Evolutionary conservation across 2,329 filamentous ascomycete species (phyloP).

Genomic region (Cryphonectria radicalis): DNA sequence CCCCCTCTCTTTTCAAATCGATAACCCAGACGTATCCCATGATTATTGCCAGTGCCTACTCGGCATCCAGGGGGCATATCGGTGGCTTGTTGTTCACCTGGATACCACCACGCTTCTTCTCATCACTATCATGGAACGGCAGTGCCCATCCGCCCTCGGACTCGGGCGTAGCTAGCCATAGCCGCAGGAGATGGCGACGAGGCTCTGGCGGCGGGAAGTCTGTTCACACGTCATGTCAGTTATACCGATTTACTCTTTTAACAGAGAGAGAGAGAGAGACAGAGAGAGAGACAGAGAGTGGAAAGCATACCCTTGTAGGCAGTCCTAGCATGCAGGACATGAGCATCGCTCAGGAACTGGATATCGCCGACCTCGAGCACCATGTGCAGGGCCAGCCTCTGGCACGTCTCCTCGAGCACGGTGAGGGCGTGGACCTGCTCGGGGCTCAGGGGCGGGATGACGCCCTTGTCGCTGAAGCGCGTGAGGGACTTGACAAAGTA

Average conservation of each 20-base stretch:
- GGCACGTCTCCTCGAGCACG: constrained; percentile 77
- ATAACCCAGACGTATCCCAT: background rate
- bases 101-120: constrained; percentile 88
- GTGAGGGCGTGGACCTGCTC: constrained; percentile 70
- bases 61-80: constrained; percentile 75
- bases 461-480: constrained; percentile 70
- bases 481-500: constrained; percentile 80
- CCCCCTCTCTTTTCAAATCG: background rate
- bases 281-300: too few species aligned
- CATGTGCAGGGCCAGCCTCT: constrained; percentile 79
- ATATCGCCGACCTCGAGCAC: constrained; percentile 85
- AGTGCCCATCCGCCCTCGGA: constrained; percentile 83
- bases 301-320: constrained; percentile 67
- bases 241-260: constrained; percentile 35
- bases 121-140: constrained; percentile 78
- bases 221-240: constrained; percentile 28
- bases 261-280: too few species aligned
- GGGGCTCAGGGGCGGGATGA: constrained; percentile 68
- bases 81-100: constrained; percentile 83
- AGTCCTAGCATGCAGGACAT: constrained; percentile 81
- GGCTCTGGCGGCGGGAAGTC: constrained; percentile 67
- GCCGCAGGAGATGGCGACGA: constrained; percentile 76
- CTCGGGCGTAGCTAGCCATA: constrained; percentile 85
- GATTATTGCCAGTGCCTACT: constrained; percentile 51
- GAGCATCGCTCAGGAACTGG: constrained; percentile 81